Conservation (phyloP, 257 asterid species). For the Penstemon barbatus region DNA sequence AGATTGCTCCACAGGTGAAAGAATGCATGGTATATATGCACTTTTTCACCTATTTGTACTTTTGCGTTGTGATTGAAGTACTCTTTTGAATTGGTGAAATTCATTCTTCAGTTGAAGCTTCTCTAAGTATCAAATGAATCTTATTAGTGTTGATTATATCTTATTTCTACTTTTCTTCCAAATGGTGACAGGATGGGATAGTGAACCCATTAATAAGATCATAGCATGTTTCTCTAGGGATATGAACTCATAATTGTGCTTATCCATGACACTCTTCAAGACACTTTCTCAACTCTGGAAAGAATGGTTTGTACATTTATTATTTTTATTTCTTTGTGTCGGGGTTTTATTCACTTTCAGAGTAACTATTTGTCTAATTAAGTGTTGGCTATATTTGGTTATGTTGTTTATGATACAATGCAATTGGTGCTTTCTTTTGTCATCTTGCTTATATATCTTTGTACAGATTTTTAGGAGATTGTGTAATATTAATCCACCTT, state of each 20-base stretch:
- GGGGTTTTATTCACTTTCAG: neutral
- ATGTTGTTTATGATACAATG: conserved; percentile 15
- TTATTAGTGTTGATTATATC: neutral
- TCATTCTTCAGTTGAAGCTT: neutral
- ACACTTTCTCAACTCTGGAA: conserved; percentile 65
- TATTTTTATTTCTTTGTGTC: neutral
- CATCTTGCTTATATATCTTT: neutral
- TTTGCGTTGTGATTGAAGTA: neutral
- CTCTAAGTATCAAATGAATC: conserved; percentile 6
- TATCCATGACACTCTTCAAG: conserved; percentile 61
- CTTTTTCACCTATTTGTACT: conserved; percentile 6
- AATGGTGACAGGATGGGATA: conserved; percentile 55
- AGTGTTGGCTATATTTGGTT: neutral
- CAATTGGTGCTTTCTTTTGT: neutral
- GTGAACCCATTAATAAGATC: conserved; percentile 65
- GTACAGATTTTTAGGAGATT: neutral
- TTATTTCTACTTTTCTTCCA: conserved; percentile 6
- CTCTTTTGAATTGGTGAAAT: neutral
- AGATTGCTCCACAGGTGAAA: conserved; percentile 60
- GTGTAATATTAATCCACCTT: neutral
- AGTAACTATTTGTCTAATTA: neutral
- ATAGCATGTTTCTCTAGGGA: conserved; percentile 76
- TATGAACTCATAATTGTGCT: conserved; percentile 81
- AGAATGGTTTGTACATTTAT: conserved; percentile 53
- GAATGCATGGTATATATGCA: conserved; percentile 56